Base-by-base conservation (phyloP, 2,329 filamentous ascomycete genomes). In the Elsinoe ampelina region DNA sequence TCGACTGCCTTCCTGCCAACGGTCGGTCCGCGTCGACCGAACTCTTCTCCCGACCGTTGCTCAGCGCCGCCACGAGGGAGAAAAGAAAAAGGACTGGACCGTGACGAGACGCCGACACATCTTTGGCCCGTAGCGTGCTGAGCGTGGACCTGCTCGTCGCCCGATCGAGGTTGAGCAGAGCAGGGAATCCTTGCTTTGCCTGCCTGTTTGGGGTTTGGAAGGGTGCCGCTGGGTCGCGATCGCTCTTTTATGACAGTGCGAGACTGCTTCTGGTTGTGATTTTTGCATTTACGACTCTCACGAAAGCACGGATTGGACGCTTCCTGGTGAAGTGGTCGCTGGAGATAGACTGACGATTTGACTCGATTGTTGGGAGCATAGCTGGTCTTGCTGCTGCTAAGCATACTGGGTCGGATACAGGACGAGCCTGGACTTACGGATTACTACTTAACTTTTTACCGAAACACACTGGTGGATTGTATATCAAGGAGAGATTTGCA, bases 141-240 rank as follows among this genome's bases (percentile, higher is more conserved):
- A n/a, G 10, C 45, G 22, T 45, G 20, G 41, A 45, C 26, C 48
- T 36, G 48, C 38, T n/a, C 38, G 48, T 52, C 48, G 48, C 48
- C 48, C 48, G 48, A 52, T 52, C 48, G 48, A 52, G 48, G 48
- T 52, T 52, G 48, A 52, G 34, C 11, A 35, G 19, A 10, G 8
- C 19, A 20, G 15, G 19, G 15, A 15, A 32, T 52, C 48, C 48
- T 34, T 52, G 48, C 48, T 35, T 15, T 15, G 32, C 48, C 48
- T 52, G n/a, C 48, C 48, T 36, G 7, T 52, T 52, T 17, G 19
- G 35, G 48, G 5, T 39, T 36, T 26, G 26, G 19, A 35, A 17
- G 34, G 13, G 45, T 50, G 45, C 45, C 45, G 45, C 45, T 50
- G 45, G 20, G 20, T 50, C 45, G 45, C 10, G 17, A 38, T 38